phyloP scores from a whole-genome alignment of 2,329 filamentous ascomycete genomes.

The Boeremia exigua region DNA sequence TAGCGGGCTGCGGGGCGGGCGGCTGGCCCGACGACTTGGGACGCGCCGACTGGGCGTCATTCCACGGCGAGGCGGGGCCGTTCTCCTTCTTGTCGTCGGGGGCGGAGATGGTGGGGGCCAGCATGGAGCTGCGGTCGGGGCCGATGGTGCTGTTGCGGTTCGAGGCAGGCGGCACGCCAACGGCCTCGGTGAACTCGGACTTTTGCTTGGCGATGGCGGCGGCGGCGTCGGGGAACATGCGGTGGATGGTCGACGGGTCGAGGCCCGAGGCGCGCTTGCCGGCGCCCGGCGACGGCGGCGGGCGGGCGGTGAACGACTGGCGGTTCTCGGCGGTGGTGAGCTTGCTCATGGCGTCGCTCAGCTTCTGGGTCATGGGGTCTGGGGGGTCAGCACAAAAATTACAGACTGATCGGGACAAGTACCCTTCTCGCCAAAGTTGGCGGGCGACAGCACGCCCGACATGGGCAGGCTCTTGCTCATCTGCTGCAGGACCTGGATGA shows the following conservation, averaged over 20 bases:
- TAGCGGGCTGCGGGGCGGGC: slow-evolving; percentile 61
- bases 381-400: slow-evolving; percentile 17
- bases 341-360: slow-evolving; percentile 97
- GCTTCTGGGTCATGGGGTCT: slow-evolving; percentile 97
- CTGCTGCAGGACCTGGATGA: slow-evolving; percentile 97
- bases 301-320: slow-evolving; percentile 79
- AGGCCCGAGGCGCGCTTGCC: slow-evolving; percentile 91
- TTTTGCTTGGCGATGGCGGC: slow-evolving; percentile 99
- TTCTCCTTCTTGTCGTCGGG: slow-evolving; percentile 66
- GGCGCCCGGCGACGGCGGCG: slow-evolving; percentile 72
- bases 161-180: slow-evolving; percentile 85
- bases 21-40: slow-evolving; percentile 82
- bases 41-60: slow-evolving; percentile 59
- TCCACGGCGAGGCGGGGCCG: slow-evolving; percentile 81
- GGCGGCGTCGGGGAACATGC: slow-evolving; percentile 98
- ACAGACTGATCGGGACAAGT: too few relatives aligned
- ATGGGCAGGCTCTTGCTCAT: slow-evolving; percentile 99
- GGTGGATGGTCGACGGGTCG: slow-evolving; percentile 91
- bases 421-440: slow-evolving; percentile 95
- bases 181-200: slow-evolving; percentile 95
- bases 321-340: slow-evolving; percentile 85
- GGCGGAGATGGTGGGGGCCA: slow-evolving; percentile 75
- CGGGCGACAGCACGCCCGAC: slow-evolving; percentile 91
- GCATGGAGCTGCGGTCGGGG: slow-evolving; percentile 76
- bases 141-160: slow-evolving; percentile 90